Base-by-base conservation (phyloP, 768 basidiomycete genomes). In the Tulasnella sp. region DNA sequence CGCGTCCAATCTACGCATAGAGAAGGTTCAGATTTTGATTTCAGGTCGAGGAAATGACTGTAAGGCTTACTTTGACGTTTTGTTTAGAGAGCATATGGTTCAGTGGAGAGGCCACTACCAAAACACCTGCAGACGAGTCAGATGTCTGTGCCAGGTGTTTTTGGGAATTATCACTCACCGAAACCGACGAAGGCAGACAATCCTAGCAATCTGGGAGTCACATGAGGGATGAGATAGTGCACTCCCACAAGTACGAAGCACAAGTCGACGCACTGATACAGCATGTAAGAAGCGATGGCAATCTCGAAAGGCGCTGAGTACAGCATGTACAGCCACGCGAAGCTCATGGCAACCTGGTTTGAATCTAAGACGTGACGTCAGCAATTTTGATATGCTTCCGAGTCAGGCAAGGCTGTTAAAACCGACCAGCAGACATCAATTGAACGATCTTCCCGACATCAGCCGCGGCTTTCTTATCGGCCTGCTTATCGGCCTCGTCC, bases 401-500 rank as follows among this genome's bases (percentile, higher is more conserved):
- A 67, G 71, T 41, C 49, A 79, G 76, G 49, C 76, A 72, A 65
- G 82, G 84, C 2, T 30, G 31, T 10, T 25, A 11, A 11, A 49
- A 58, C 56, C 4, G n/a, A 59, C 57, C 57, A 29, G 57, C 65
- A 27, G 86, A 82, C 89, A 93, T 93, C 34, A 92, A 71, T 63
- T 90, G 89, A 56, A 92, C 87, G 53, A 93, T 88, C 69, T 92
- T 92, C 11, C 92, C 92, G 11, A 87, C 76, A 29, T 52, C 34
- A 8, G 27, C 69, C 27, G 66, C 67, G 27, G 54, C 54, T 29
- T 58, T 30, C 21, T 51, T 22, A 22, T 61, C 60, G 21, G 27
- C 21, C 30, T 61, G 41, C 11, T 46, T 50, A 11, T 44, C 45
- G 15, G 34, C 34, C 34, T 52, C 34, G 8, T n/a, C 69, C 30